Conservation (phyloP, 2,329 filamentous ascomycete genomes). For the Thermothelomyces thermophilus region DNA sequence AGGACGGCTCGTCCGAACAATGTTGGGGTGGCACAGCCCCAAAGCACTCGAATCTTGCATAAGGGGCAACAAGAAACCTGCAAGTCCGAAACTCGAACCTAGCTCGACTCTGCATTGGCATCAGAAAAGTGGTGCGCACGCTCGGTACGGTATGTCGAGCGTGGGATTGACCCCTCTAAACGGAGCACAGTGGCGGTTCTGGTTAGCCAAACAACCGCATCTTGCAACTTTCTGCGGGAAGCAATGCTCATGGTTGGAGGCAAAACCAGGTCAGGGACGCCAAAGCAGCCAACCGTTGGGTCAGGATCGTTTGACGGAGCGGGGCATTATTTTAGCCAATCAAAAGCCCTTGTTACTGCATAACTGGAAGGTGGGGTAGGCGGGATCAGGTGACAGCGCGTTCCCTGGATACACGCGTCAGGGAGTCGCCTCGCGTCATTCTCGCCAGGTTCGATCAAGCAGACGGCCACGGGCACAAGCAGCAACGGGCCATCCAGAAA, state of each 20-base stretch:
- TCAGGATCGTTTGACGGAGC: not conserved
- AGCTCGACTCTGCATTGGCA: not conserved
- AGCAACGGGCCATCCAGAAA: not conserved
- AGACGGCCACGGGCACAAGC: not conserved
- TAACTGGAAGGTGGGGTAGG: conserved; percentile 1
- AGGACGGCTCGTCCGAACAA: not conserved
- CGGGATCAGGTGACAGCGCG: conserved; percentile 4
- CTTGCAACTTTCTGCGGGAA: too few species aligned
- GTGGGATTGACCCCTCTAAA: conserved; percentile 1
- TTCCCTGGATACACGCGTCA: not conserved
- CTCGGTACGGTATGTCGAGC: not conserved
- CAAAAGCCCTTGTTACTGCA: not conserved
- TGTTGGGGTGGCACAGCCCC: not conserved
- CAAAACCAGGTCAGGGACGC: too few species aligned
- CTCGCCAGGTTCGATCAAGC: not conserved
- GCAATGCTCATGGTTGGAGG: too few species aligned
- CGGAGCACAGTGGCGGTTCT: not conserved
- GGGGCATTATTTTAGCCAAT: not conserved
- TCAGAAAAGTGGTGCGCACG: not conserved
- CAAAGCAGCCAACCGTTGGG: not conserved
- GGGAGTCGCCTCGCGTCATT: not conserved
- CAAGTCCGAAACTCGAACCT: not conserved
- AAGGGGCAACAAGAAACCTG: not conserved
- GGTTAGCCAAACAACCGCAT: not conserved
- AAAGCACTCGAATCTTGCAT: not conserved